Evolutionary conservation across 2,329 filamentous ascomycete species (phyloP), one percentile per base, ranked within the genome.

Genomic region (Phialophora macrospora): DNA sequence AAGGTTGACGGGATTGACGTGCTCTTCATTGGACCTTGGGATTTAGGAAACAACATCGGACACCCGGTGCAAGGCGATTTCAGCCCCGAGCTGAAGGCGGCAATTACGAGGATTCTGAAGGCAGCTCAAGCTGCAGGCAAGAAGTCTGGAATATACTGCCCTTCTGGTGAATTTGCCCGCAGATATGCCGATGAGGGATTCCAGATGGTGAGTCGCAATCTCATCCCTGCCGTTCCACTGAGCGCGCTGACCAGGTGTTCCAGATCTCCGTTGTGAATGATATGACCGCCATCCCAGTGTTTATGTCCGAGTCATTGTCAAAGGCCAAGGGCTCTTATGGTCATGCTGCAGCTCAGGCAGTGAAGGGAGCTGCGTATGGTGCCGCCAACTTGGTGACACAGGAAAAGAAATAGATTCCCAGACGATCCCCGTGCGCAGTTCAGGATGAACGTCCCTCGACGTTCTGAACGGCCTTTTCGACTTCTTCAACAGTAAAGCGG

Each of bases 11-110:
- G 84, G 1, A 80, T 85, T 7, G 83, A 85, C 65, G 69, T 83
- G 26, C 74, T 86, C 4, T 78, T 86, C 28, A 79, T 85, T 60
- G 84, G 84, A 0, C 84, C 84, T 1, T 85, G 82, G 74, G 84
- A 86, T 74, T 75, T 86, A 0, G 84, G 85, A 24, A 87, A 86
- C 71, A 85, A 83, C 60, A 85, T 86, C 57, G 84, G 84, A 2
- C 78, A 82, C 61, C 83, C 84, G 0, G 82, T 85, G 14, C 75
- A 77, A 1, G 77, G 78, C 5, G 76, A 74, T 3, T 83, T 85
- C 75, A 79, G 82, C 52, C 78, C 79, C 1, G 82, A 86, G 66
- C 72, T 86, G 55, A 79, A 81, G 41, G 75, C 78, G 8, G 84
- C 84, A 1, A 85, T 87, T 68, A 78, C 79, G 20, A 79, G 75